Evolutionary conservation across 1,284 basidiomycete species (phyloP), one percentile per base, ranked within the genome.

Genomic region (Malassezia sp.): DNA sequence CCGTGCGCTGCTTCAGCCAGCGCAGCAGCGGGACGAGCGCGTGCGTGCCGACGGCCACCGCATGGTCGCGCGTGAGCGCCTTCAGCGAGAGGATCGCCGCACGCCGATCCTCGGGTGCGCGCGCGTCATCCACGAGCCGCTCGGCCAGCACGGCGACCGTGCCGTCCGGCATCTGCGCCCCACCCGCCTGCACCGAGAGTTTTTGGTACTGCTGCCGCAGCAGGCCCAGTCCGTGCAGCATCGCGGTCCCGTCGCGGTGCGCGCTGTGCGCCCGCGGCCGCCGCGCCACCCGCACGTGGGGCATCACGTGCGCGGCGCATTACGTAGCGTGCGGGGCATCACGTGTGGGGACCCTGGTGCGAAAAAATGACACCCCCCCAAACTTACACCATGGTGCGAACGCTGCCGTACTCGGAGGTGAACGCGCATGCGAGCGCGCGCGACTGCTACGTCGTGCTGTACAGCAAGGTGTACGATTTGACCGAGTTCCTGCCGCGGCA

Each of bases 11-110:
- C 42, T 53, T 50, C 14, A 66, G 45, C 14, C 57, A 57, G 2
- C 34, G 36, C 38, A 61, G 49, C 15, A 69, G 44, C 14, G 58
- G 56, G 1, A 53, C 54, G 20, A 62, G 55, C 0, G 67, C 62
- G 28, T 67, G 53, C 14, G 50, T 45, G 26, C 59, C 55, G 22
- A 61, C 59, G 9, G 74, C 71, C 50, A 80, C 76, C 69, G 85
- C 89, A 76, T 85, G 88, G 72, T 93, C 90, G 45, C 89, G 78
- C 37, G 83, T 77, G 38, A 96, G 79, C 12, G 89, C 89, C 71
- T 96, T 96, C 59, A 97, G 78, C 0, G 87, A 80, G 33, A 95
- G 75, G 8, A 97, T 82, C 0, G 90, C 84, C 15, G 90, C 90
- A 41, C 87, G 79, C 57, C 90, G 78, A 73, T 96, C 91, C 33